Base-by-base conservation (phyloP, 352 stramenopile genomes). In the Blastocystis sp. region DNA sequence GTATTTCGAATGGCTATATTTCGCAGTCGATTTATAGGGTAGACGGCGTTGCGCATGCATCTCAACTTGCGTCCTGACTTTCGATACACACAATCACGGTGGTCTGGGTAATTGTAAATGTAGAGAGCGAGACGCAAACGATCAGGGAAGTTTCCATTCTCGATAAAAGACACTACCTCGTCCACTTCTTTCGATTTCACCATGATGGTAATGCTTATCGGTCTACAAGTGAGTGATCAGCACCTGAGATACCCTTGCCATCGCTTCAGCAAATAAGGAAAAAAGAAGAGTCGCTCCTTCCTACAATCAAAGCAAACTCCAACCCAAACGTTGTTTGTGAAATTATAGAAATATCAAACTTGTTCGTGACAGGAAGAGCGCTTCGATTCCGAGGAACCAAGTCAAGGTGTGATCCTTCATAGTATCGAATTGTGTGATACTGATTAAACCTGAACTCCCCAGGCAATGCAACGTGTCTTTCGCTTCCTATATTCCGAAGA, bases 201-300 rank as follows among this genome's bases (percentile, higher is more conserved):
- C 47, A 84, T 54, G 45, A 84, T 50, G 18, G 73, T 45, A 29
- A 84, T 47, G 54, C 43, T 66, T 26, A 84, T 64, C 9, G 73
- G 73, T n/a, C 73, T 84, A 84, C 45, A 23, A 9, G 20, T 84
- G 23, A 84, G 26, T 18, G 34, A 54, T 23, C 13, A 13, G 53
- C 20, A 7, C 3, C 13, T n/a, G 18, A n/a, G 47, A 8, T 3
- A 84, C 73, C 73, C 73, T 50, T 68, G 3, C 73, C 73, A 84
- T 26, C 73, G 45, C 26, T 69, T 9, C 11, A 84, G 56, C 0
- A 84, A 34, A 45, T 84, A 45, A n/a, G 50, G 37, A 37, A 84
- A 84, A 55, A 68, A 84, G 53, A 84, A 84, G n/a, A 84, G 53
- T 18, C 73, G 73, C 47, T 84, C 73, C 8, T 34, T 84, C 11